Base-by-base conservation (phyloP, 331 rosid species). In the Ulmus americana region DNA sequence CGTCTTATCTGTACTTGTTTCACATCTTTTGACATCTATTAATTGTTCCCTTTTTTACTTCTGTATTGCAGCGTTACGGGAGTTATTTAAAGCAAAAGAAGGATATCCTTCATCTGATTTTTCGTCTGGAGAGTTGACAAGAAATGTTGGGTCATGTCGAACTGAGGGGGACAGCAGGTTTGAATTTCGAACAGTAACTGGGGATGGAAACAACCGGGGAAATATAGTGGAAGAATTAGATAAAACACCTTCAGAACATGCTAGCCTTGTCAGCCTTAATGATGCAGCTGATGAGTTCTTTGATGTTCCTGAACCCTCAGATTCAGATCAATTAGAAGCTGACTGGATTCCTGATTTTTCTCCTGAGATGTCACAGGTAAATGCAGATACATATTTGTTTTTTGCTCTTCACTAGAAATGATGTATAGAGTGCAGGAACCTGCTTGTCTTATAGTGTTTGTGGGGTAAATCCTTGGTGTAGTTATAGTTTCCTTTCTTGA, bases 211-310 rank as follows among this genome's bases (percentile, higher is more conserved):
- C 70, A 70, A 73, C 41, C 65, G 22, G 70, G 95, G 76, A 79
- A 64, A 67, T 53, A 9, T 53, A 39, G 69, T 68, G 51, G 86
- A 76, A 60, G 92, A 85, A 83, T 78, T 75, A 64, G 92, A 83
- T 72, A 83, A 77, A 71, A 52, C 80, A 42, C 90, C 81, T 71
- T 76, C 90, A 7, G 95, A 88, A 71, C 86, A 78, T 74, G 79
- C 83, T 10, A 76, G 79, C 68, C 85, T 88, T 67, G 88, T 76
- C 67, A 61, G 86, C 78, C 69, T 85, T 70, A 88, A 80, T 71
- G 95, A 88, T 75, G 82, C 85, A 4, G 84, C 84, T 64, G 95
- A 88, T 67, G 90, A 85, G 72, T 88, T 83, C 67, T 88, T 81
- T 72, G 95, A 88, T 76, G 86, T 88, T 58, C 91, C 69, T 42